Base-by-base conservation (phyloP, 2,329 filamentous ascomycete species). In the Talaromyces albobiverticillius region DNA sequence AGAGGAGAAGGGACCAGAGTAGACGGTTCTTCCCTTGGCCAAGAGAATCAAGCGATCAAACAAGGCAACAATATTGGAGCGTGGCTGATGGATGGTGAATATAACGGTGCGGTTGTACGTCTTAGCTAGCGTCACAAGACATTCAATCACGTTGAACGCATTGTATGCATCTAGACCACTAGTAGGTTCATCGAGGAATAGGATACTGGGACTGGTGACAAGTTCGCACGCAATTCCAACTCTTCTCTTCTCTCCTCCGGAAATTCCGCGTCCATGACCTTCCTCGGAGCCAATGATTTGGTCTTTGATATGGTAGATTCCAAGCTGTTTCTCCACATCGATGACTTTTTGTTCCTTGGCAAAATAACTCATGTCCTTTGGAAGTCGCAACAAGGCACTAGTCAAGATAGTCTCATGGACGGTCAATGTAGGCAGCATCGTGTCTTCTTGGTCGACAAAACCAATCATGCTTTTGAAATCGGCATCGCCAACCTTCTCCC, bases 371-470 rank as follows among this genome's bases (percentile, higher is more conserved):
- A 99, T 99, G 63, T 95, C 88, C 50, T 86, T 86, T 3, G 94
- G 94, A n/a, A 99, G 80, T 62, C 95, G 86, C 46, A 99, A 82
- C 16, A 97, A 77, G 23, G 94, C 94, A 65, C 93, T 97, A 63
- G 89, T 96, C 59, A 96, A 79, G 58, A 99, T 99, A 0, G 94
- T 99, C 73, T 99, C 94, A 70, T 99, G 94, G 8, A 99, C 94
- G 0, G 94, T 99, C 61, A 99, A 78, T 0, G 94, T 99, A 0
- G 94, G 87, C 41, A 99, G 80, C 86, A 99, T 93, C 4, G 93
- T 95, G 67, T 99, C 94, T 67, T 99, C 94, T 74, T 99, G 94
- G 64, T 99, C 94, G 38, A 99, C 94, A 64, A 97, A 99, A 20
- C 95, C 94, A 60, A 96, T 88, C 49, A 97, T 90, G 58, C 85